Evolutionary conservation across 2,329 filamentous ascomycete genomes (phyloP).

Genomic region (Cryphonectria parasitica): DNA sequence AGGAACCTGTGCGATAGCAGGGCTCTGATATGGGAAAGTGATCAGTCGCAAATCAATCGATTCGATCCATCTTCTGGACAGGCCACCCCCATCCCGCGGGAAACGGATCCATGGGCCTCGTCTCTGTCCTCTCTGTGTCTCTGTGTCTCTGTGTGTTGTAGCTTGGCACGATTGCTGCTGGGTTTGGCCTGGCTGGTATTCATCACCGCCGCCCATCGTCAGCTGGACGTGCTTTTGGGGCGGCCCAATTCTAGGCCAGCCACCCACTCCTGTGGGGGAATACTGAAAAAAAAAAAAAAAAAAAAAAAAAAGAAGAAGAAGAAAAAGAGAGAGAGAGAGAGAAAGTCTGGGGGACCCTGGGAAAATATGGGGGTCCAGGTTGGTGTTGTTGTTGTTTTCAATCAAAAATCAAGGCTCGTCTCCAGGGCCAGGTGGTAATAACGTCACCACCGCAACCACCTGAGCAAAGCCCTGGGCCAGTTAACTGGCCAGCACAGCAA

Average conservation of each 20-base stretch:
- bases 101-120: background rate
- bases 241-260: background rate
- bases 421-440: background rate
- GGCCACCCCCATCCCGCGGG: slow-evolving; percentile 7
- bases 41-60: slow-evolving; percentile 6
- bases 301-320: no score
- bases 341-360: background rate
- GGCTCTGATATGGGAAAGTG: slow-evolving; percentile 5
- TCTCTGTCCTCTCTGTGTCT: background rate
- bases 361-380: slow-evolving; percentile 4
- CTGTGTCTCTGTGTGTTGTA: background rate
- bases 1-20: slow-evolving; percentile 2
- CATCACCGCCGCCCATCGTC: background rate
- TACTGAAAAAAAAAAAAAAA: background rate
- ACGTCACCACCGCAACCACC: slow-evolving; percentile 8
- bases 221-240: background rate
- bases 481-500: background rate
- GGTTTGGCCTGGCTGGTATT: background rate
- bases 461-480: background rate
- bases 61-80: background rate
- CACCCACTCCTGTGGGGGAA: slow-evolving; percentile 8
- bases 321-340: background rate
- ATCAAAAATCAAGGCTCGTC: no score
- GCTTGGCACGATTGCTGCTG: slow-evolving; percentile 12
- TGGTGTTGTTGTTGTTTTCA: no score